Percentiles rank a stretch among this genome's conserved stretches.
phyloP scores from a whole-genome alignment of 495 filamentous ascomycete genomes.

The Lophium mytilinum region DNA sequence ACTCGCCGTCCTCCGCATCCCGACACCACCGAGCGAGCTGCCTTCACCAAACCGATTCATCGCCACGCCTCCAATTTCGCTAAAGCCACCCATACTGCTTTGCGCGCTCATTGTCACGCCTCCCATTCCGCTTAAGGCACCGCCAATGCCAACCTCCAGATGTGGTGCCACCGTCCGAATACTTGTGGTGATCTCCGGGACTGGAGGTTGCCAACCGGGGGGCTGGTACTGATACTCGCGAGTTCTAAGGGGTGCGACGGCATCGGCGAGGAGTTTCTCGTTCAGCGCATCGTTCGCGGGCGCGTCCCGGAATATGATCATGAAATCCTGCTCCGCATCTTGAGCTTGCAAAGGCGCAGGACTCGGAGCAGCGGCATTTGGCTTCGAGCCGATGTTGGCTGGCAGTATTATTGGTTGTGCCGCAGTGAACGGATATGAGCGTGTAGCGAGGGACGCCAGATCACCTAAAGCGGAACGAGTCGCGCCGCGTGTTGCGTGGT shows the following conservation, averaged over 20 bases:
- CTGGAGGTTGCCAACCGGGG: slow-evolving; percentile 9
- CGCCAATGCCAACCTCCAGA: slow-evolving; percentile 16
- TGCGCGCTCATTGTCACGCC: slow-evolving; percentile 28
- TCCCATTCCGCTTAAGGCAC: slow-evolving; percentile 4
- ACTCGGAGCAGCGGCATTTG: slow-evolving; percentile 28
- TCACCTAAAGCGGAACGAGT: slow-evolving; percentile 26
- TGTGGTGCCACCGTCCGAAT: slow-evolving; percentile 18
- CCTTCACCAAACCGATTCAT: neutral
- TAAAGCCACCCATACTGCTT: slow-evolving; percentile 24
- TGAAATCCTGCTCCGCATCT: slow-evolving; percentile 35
- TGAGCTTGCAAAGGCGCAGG: slow-evolving; percentile 23
- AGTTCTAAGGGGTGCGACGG: slow-evolving; percentile 4
- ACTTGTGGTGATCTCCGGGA: slow-evolving; percentile 8
- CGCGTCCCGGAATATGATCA: slow-evolving; percentile 28
- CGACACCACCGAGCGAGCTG: neutral
- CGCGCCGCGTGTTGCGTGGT: slow-evolving; percentile 30
- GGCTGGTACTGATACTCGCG: slow-evolving; percentile 17
- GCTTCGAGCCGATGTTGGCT: slow-evolving; percentile 25
- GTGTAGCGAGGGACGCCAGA: slow-evolving; percentile 19
- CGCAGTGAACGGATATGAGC: slow-evolving; percentile 11
- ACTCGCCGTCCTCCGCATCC: neutral
- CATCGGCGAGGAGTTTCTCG: slow-evolving; percentile 20
- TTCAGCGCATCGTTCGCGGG: slow-evolving; percentile 20
- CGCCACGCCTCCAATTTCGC: slow-evolving; percentile 4
- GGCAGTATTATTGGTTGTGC: slow-evolving; percentile 27